phyloP scores from a whole-genome alignment of 2,329 filamentous ascomycete genomes.

The Cercospora janseana region DNA sequence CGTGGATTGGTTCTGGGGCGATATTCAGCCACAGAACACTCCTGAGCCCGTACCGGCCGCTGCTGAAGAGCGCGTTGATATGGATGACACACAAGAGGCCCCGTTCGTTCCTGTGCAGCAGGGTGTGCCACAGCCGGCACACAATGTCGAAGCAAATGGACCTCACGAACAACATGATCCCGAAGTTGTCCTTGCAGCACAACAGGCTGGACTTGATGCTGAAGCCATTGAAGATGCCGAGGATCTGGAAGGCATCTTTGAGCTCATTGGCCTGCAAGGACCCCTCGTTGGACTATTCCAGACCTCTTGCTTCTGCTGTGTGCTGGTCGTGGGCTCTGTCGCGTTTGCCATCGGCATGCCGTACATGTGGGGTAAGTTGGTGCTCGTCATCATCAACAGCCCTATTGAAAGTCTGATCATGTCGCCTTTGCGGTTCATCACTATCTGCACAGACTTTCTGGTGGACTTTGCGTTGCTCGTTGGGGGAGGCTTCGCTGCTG shows the following conservation, averaged over 20 bases:
- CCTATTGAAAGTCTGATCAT: conserved; percentile 66
- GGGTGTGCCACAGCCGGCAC: conserved; percentile 37
- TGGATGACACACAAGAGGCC: conserved; percentile 56
- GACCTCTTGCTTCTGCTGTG: conserved; percentile 89
- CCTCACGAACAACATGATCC: conserved; percentile 39
- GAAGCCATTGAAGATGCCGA: conserved; percentile 78
- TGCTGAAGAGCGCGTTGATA: conserved; percentile 61
- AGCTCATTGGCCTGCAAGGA: conserved; percentile 93
- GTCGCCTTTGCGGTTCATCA: conserved; percentile 69
- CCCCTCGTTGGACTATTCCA: conserved; percentile 87
- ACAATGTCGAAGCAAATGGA: conserved; percentile 10
- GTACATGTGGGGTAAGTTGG: conserved; percentile 85
- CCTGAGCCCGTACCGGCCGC: conserved; percentile 42
- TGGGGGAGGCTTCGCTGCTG: conserved; percentile 38
- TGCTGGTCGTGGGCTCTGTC: conserved; percentile 84
- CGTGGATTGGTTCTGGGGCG: conserved; percentile 51
- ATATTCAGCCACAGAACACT: conserved; percentile 36
- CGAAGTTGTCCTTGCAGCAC: conserved; percentile 63
- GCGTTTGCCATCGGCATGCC: conserved; percentile 84
- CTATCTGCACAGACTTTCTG: conserved; percentile 71
- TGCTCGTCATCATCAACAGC: conserved; percentile 75
- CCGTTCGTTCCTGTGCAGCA: conserved; percentile 53
- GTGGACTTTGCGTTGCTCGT: conserved; percentile 72
- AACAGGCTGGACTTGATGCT: conserved; percentile 67
- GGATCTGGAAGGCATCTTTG: conserved; percentile 93